Conservation (phyloP, 2,329 filamentous ascomycete species). For the Onygenales sp. region DNA sequence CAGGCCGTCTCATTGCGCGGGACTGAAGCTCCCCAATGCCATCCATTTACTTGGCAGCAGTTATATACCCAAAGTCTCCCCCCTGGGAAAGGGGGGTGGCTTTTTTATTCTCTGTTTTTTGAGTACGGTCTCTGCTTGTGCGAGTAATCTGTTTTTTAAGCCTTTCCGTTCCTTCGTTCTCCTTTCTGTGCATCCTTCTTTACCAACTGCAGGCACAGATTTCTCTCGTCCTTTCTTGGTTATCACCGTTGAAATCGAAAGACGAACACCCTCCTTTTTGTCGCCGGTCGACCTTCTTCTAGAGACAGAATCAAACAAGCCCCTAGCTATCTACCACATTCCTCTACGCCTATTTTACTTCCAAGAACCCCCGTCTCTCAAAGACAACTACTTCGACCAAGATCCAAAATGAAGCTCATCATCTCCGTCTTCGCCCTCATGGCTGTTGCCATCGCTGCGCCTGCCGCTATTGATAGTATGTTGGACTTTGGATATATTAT, state of each 20-base stretch:
- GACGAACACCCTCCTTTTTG: background rate
- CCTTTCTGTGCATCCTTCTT: background rate
- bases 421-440: constrained; percentile 9
- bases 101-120: background rate
- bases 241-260: background rate
- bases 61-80: background rate
- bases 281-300: constrained; percentile 10
- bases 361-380: background rate
- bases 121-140: background rate
- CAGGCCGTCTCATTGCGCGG: background rate
- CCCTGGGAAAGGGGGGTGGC: background rate
- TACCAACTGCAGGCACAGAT: background rate
- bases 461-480: constrained; percentile 9
- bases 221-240: background rate
- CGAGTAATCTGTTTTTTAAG: background rate
- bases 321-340: background rate
- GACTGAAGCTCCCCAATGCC: background rate
- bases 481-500: background rate
- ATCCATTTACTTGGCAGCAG: background rate
- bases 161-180: background rate
- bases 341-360: background rate
- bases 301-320: background rate
- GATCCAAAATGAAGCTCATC: constrained; percentile 10
- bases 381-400: background rate
- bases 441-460: constrained; percentile 10